Conservation (phyloP, 1,284 basidiomycete species). For the Fistulinella staudtii region DNA sequence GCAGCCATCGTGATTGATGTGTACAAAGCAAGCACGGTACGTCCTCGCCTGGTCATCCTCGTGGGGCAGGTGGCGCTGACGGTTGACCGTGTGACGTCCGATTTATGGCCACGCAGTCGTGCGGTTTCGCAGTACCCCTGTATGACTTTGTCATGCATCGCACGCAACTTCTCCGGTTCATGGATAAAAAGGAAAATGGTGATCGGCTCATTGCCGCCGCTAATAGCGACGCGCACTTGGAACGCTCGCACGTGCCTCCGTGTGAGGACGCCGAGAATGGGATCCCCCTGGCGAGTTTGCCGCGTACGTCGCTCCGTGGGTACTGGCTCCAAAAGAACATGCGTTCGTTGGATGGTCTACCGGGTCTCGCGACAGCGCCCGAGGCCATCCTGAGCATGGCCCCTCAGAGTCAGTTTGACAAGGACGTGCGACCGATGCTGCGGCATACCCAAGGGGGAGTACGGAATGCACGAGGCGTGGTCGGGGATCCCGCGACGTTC, state of each 20-base stretch:
- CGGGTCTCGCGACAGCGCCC: conserved; percentile 33
- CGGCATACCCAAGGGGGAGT: too few species aligned
- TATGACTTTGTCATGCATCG: conserved; percentile 47
- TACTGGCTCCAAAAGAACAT: conserved; percentile 47
- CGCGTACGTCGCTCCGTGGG: conserved; percentile 40
- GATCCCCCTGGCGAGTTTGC: too few species aligned
- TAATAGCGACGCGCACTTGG: conserved; percentile 16
- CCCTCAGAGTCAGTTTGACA: conserved; percentile 18
- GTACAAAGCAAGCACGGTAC: conserved; percentile 49
- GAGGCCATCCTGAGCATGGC: conserved; percentile 11
- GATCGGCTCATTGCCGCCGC: conserved; percentile 16
- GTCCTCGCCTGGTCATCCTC: conserved; percentile 20
- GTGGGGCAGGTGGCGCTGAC: too few species aligned
- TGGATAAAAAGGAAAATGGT: conserved; percentile 26
- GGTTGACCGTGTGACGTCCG: too few species aligned
- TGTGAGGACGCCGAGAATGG: too few species aligned
- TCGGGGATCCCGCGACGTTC: too few species aligned
- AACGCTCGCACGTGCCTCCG: too few species aligned
- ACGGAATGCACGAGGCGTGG: too few species aligned
- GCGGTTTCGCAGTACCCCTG: conserved; percentile 50
- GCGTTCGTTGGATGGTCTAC: conserved; percentile 49
- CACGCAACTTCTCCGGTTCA: conserved; percentile 34
- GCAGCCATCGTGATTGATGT: conserved; percentile 50
- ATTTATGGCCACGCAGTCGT: conserved; percentile 37
- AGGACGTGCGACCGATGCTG: conserved; percentile 11